Evolutionary conservation across 2,329 filamentous ascomycete species (phyloP).

Genomic region (Claviceps citrina): DNA sequence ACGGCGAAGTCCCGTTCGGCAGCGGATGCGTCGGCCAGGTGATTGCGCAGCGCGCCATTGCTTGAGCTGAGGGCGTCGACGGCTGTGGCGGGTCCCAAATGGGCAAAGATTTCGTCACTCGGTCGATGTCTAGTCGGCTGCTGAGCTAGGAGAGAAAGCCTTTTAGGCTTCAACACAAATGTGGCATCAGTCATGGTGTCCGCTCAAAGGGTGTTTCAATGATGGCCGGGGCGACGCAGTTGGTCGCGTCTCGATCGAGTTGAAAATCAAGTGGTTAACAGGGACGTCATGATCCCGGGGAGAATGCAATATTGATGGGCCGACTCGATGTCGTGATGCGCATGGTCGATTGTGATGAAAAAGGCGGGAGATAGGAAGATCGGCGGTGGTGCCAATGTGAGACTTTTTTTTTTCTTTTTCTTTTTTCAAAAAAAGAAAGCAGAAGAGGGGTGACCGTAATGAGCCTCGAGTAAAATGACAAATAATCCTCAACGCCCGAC

Average conservation of each 20-base stretch:
- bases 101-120: conserved; percentile 43
- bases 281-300: conserved; percentile 14
- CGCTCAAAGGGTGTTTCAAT: not conserved
- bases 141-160: conserved; percentile 17
- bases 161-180: conserved; percentile 18
- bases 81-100: conserved; percentile 44
- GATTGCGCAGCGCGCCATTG: conserved; percentile 36
- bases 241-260: not conserved
- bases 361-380: not conserved
- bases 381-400: too few relatives aligned
- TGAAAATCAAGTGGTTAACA: not conserved
- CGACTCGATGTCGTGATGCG: conserved; percentile 7
- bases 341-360: conserved; percentile 7
- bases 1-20: conserved; percentile 57
- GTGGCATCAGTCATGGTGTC: conserved; percentile 20
- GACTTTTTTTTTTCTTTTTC: too few relatives aligned
- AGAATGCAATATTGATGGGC: conserved; percentile 15
- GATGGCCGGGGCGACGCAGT: not conserved
- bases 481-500: too few relatives aligned
- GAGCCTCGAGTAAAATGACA: too few relatives aligned
- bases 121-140: conserved; percentile 32
- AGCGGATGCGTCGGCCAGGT: conserved; percentile 46
- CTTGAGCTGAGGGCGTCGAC: conserved; percentile 43
- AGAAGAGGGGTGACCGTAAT: too few relatives aligned
- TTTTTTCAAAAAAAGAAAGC: too few relatives aligned